Evolutionary conservation across 202 grass and related monocot genomes (phyloP), one percentile per base, ranked within the genome.

Genomic region (Bolboschoenoplectus hybrid): DNA sequence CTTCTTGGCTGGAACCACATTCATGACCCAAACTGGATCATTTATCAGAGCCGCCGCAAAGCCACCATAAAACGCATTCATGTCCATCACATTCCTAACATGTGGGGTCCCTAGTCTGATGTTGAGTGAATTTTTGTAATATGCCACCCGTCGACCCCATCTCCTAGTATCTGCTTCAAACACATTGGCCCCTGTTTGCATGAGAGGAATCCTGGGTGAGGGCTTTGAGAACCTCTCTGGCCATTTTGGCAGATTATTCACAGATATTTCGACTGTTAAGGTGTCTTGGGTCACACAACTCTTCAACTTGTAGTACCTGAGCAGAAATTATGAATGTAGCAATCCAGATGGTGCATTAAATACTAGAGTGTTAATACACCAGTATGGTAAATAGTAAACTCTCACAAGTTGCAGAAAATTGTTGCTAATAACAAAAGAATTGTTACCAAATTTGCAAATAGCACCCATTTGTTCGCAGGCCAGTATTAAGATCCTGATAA

Each of bases 21-120:
- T 96, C 97, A 98, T 94, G 71, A 98, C 88, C 93, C 97, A 98
- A 52, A 96, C 89, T 89, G 88, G 89, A 69, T 96, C 93, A 50
- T 88, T 87, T 14, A 86, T 86, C 85, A 91, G 61, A 85, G 90
- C 89, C 0, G 93, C 86, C 6, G 91, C 90, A 35, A 98, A 98
- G 74, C 93, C 93, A 82, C 97, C 93, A 63, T 94, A 68, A 89
- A 91, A 88, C 3, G 97, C 91, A 92, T 94, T 96, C 97, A 94
- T 98, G 88, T 98, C 97, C 97, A 96, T 96, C 43, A 96, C 75
- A 90, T 92, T 96, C 74, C 85, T 89, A 79, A 94, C 85, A 49
- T 57, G 67, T 67, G 88, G 39, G 45, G 76, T 93, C 4, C 96
- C 96, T 81, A 98, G 88, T 71, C 92, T 89, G 35, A 98, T 80